phyloP scores from a whole-genome alignment of 306 rosid species.

The Macrotyloma uniflorum region DNA sequence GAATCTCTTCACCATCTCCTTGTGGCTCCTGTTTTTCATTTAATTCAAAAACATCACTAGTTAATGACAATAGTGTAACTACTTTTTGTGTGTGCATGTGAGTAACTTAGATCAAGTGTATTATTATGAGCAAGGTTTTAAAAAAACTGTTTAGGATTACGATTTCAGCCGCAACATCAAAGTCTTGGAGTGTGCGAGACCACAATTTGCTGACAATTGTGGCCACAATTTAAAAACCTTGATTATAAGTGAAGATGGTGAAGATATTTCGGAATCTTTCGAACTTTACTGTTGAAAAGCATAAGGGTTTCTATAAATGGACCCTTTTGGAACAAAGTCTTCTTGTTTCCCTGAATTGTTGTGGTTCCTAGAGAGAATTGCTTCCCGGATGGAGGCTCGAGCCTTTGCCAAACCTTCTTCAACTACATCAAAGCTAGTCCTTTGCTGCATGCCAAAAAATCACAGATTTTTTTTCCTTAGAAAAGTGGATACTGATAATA shows the following conservation, averaged over 20 bases:
- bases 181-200: too few relatives aligned
- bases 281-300: slow-evolving; percentile 51
- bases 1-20: slow-evolving; percentile 60
- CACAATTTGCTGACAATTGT: too few relatives aligned
- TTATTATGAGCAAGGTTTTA: not conserved
- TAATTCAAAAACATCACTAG: not conserved
- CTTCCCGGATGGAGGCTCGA: slow-evolving; percentile 40
- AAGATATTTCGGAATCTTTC: not conserved
- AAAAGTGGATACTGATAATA: not conserved
- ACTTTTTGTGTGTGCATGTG: not conserved
- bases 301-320: slow-evolving; percentile 39
- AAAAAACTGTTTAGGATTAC: not conserved
- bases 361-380: slow-evolving; percentile 31
- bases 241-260: not conserved
- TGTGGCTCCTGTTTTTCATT: slow-evolving; percentile 50
- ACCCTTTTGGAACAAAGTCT: slow-evolving; percentile 36
- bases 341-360: not conserved
- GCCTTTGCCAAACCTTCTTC: slow-evolving; percentile 43
- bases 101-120: not conserved
- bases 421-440: slow-evolving; percentile 34
- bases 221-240: not conserved
- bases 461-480: not conserved
- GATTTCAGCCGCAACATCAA: not conserved
- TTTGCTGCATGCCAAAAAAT: slow-evolving; percentile 35
- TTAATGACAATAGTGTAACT: not conserved